phyloP scores from a whole-genome alignment of 805 yeast genomes.

The Sugiyamaella marilandica region DNA sequence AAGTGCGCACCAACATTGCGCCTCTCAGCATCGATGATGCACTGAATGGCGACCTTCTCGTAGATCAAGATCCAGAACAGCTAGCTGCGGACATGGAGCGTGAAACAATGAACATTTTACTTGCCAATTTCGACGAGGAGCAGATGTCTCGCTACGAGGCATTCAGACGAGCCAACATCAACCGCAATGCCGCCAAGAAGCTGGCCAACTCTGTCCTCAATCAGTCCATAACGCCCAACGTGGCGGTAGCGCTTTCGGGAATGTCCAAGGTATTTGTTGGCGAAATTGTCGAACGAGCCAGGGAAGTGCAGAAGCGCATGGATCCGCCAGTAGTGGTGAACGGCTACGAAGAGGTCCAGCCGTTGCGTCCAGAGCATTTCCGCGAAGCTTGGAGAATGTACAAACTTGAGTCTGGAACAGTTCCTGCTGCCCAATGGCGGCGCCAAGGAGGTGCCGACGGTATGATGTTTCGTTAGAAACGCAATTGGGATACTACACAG shows the following conservation, averaged over 20 bases:
- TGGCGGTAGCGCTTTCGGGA: conserved; percentile 79
- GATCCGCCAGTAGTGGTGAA: conserved; percentile 27
- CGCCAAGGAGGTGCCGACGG: conserved; percentile 71
- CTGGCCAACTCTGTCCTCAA: conserved; percentile 73
- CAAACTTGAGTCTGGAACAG: conserved; percentile 58
- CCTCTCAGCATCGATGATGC: not conserved
- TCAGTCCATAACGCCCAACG: conserved; percentile 72
- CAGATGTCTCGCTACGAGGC: conserved; percentile 87
- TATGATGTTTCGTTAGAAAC: conserved; percentile 51
- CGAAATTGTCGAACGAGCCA: conserved; percentile 78
- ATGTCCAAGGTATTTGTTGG: conserved; percentile 86
- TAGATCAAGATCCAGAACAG: not conserved
- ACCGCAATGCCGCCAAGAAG: conserved; percentile 71
- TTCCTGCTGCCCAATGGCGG: conserved; percentile 63
- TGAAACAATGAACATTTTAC: conserved; percentile 44
- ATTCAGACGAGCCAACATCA: conserved; percentile 71
- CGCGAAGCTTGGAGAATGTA: conserved; percentile 85
- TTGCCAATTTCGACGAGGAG: conserved; percentile 69
- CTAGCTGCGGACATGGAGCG: conserved; percentile 25
- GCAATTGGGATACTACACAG: too few relatives aligned
- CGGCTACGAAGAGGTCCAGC: conserved; percentile 36
- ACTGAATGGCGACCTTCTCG: not conserved
- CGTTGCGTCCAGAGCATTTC: conserved; percentile 77
- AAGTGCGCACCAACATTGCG: not conserved
- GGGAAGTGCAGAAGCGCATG: conserved; percentile 56